These are phyloP conservation scores for Blastocrithidia nonstop DNA, from an alignment of 208 protist species.

Conservation along the genomic window DNA sequence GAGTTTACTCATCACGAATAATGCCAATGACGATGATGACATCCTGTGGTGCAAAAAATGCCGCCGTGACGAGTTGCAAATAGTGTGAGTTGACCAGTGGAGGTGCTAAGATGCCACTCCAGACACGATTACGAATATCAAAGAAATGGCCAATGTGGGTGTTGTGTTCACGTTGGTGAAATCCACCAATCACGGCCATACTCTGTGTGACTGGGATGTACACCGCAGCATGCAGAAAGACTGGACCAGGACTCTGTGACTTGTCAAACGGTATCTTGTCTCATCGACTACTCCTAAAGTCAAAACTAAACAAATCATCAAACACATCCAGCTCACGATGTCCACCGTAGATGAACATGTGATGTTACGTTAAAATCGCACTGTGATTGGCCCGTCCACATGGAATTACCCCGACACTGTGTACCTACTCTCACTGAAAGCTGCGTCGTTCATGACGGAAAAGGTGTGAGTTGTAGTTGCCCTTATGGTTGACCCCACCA, in stretches of 20 bases:
- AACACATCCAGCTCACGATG: conserved; percentile 60
- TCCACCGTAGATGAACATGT: conserved; percentile 73
- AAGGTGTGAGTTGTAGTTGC: conserved; percentile 41
- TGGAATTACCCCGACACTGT: conserved; percentile 53
- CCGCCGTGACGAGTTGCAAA: conserved; percentile 45
- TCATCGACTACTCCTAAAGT: conserved; percentile 43
- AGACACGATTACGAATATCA: conserved; percentile 63
- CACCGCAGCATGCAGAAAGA: conserved; percentile 68
- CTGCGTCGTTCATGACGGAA: conserved; percentile 63
- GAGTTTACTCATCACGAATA: background rate
- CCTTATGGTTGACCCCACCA: conserved; percentile 52
- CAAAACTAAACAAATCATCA: conserved; percentile 61
- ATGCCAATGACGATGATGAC: conserved; percentile 52
- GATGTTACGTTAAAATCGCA: conserved; percentile 35
- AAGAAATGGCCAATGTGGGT: conserved; percentile 66
- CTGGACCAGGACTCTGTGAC: conserved; percentile 44
- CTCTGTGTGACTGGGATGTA: conserved; percentile 33
- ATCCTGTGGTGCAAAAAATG: conserved; percentile 17
- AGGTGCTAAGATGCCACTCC: conserved; percentile 65
- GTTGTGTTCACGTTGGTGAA: conserved; percentile 75
- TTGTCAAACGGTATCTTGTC: conserved; percentile 58
- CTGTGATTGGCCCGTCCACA: conserved; percentile 63
- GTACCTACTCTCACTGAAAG: conserved; percentile 67
- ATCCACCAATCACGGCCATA: conserved; percentile 73
- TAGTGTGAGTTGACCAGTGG: conserved; percentile 43